Conservation (phyloP, 345 rosid genomes). For the Eucalyptus curtisii region DNA sequence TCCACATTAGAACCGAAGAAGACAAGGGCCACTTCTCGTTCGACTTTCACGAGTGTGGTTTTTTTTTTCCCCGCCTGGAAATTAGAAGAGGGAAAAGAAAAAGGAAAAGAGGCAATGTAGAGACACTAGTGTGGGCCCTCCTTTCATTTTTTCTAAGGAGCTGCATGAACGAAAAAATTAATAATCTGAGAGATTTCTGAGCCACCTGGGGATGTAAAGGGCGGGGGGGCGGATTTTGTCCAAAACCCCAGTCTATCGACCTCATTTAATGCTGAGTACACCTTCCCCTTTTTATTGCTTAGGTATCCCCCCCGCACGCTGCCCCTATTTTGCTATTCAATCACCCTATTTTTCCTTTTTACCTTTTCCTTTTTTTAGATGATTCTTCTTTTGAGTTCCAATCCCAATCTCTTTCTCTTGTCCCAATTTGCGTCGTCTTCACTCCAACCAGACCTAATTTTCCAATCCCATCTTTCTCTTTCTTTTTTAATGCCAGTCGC, state of each 20-base stretch:
- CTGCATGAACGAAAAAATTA: background rate
- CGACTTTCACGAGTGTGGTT: background rate
- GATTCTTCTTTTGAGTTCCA: background rate
- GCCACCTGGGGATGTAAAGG: background rate
- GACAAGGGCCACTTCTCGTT: background rate
- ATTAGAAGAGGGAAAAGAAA: background rate
- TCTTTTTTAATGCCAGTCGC: background rate
- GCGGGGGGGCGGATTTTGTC: background rate
- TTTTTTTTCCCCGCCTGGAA: background rate
- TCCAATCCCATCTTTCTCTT: background rate
- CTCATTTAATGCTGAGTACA: background rate
- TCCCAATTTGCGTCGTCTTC: background rate
- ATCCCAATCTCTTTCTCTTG: background rate
- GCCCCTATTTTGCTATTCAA: background rate
- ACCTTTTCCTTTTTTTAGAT: background rate
- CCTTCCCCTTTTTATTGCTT: background rate
- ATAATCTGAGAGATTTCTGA: background rate
- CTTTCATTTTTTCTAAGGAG: background rate
- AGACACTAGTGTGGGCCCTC: background rate
- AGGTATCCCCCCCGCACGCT: background rate
- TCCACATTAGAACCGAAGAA: background rate
- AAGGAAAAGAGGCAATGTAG: background rate
- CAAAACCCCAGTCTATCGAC: background rate
- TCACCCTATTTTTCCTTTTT: background rate
- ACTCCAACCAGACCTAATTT: background rate